Evolutionary conservation across 768 basidiomycete genomes (phyloP).

Genomic region (Tulasnella sp.): DNA sequence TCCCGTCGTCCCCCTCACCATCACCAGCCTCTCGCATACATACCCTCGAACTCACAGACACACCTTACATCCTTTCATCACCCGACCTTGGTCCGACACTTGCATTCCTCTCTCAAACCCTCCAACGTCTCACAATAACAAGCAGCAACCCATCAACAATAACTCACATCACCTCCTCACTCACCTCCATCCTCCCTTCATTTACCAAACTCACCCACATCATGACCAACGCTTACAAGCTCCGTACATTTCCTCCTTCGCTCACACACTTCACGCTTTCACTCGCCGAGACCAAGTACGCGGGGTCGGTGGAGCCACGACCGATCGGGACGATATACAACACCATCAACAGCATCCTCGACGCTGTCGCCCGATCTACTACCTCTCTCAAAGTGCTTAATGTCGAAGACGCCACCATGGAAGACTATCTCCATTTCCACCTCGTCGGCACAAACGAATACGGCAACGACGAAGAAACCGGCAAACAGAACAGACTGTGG

Average conservation of each 20-base stretch:
- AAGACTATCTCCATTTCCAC: constrained; percentile 13
- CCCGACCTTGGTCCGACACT: neutral
- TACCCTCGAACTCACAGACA: neutral
- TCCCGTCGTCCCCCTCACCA: neutral
- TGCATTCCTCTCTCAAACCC: neutral
- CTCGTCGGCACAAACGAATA: constrained; percentile 2
- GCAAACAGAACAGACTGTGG: constrained; percentile 10
- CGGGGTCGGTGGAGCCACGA: neutral
- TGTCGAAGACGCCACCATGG: constrained; percentile 4
- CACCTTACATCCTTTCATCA: neutral
- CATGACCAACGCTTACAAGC: neutral
- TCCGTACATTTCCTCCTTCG: neutral
- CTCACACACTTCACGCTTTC: neutral
- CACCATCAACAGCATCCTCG: constrained; percentile 6
- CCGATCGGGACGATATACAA: constrained; percentile 14
- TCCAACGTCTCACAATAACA: neutral
- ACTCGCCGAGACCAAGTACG: neutral
- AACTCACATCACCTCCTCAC: neutral
- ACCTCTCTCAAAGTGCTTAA: constrained; percentile 7
- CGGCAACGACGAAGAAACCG: neutral
- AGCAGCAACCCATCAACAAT: neutral
- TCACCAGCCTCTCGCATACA: neutral
- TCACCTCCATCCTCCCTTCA: neutral
- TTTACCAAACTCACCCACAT: neutral
- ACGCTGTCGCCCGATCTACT: neutral